phyloP scores from a whole-genome alignment of 1,284 basidiomycete genomes.

The Apiotrichum gamsii region DNA sequence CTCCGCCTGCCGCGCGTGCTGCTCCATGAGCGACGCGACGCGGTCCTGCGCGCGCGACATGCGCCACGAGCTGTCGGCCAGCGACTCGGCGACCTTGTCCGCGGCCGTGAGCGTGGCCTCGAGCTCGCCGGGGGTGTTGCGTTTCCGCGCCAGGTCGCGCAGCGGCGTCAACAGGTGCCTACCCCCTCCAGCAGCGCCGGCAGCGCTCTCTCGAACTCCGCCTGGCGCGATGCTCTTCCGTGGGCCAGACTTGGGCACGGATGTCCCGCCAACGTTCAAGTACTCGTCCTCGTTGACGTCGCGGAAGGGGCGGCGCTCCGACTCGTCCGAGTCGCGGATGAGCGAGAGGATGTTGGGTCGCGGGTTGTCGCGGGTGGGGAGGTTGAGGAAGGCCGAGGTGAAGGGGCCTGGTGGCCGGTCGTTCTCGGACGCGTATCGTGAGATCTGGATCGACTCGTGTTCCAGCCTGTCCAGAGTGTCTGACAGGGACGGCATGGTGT shows the following conservation, averaged over 20 bases:
- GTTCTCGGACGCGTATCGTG: conserved; percentile 27
- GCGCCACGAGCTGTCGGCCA: conserved; percentile 11
- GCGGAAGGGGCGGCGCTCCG: conserved; percentile 39
- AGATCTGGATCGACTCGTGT: conserved; percentile 33
- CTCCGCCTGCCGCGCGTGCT: conserved; percentile 28
- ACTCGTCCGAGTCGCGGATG: conserved; percentile 40
- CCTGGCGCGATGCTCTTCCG: not conserved
- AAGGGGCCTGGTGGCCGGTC: conserved; percentile 32
- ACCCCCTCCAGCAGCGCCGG: too few species aligned
- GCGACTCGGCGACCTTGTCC: conserved; percentile 40
- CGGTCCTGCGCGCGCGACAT: conserved; percentile 40
- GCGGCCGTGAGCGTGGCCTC: conserved; percentile 36
- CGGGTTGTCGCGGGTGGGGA: conserved; percentile 2
- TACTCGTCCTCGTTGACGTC: conserved; percentile 33
- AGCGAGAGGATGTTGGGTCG: conserved; percentile 23
- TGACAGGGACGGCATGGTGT: conserved; percentile 35
- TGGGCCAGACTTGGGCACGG: not conserved
- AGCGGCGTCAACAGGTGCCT: conserved; percentile 34
- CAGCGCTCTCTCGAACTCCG: too few species aligned
- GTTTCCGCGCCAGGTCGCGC: conserved; percentile 20
- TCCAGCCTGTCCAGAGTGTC: conserved; percentile 34
- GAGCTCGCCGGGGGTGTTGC: conserved; percentile 25
- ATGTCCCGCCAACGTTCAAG: not conserved
- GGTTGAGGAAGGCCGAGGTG: conserved; percentile 33
- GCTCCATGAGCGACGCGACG: conserved; percentile 25